Base-by-base conservation (phyloP, 2,329 filamentous ascomycete genomes). In the Colletotrichum cordylinicola region DNA sequence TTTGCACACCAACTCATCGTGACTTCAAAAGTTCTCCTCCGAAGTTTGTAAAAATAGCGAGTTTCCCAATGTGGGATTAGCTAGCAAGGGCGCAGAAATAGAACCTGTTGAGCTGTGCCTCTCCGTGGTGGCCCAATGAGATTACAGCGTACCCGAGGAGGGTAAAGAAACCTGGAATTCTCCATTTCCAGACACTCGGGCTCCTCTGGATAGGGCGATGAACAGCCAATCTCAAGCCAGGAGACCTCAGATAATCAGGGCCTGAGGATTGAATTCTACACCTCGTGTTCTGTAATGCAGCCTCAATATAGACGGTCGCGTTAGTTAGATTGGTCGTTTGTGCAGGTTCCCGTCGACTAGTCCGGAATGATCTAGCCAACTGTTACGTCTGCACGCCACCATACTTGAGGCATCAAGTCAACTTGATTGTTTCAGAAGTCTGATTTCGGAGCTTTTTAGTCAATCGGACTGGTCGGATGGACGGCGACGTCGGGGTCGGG, bases 271-370 rank as follows among this genome's bases (percentile, higher is more conserved):
- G 29, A 55, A 10, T 69, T 55, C 75, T 75, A 73, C 75, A 72
- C 78, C 76, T 80, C 78, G 76, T 81, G 79, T 81, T 82, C 80
- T 75, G 75, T 74, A 74, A 81, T 80, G 80, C 81, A 78, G 78
- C 78, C 58, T 79, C 80, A 82, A 82, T 81, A 82, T 82, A 74
- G 70, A 70, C 69, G 78, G 75, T 79, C 78, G 76, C 77, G 43
- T 68, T 61, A 75, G 67, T 61, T 56, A 72, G 68, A 70, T 67
- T 52, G 43, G 80, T 83, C 79, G 80, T 84, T 82, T 84, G 85
- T 84, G 85, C 84, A 83, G 80, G 81, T 82, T 83, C 81, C 85
- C 85, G 84, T 62, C n/a, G 52, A 67, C 82, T 78, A 79, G 80
- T 79, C 81, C 80, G 79, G 81, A 79, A 80, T 79, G 79, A 80